Base-by-base conservation (phyloP, 495 filamentous ascomycete species). In the Chaetomium fimeti region DNA sequence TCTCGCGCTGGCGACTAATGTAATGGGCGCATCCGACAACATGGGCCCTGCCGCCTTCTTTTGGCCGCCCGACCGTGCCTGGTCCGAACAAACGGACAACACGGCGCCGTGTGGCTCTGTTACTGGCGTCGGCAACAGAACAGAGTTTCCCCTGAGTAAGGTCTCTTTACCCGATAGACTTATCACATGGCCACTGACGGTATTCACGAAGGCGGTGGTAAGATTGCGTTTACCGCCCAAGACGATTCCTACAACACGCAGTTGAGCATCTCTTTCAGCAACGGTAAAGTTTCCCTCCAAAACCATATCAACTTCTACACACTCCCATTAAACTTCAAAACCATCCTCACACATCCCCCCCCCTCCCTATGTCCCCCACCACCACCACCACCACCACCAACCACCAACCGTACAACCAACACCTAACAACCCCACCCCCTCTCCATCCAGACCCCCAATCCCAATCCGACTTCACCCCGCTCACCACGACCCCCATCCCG, bases 1-100 rank as follows among this genome's bases (percentile, higher is more conserved):
- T 18, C 24, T 55, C 15, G 52, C 62, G 13, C 16, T 43, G 18
- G 67, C 65, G 12, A 36, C 24, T 11, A 20, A 24, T 2, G 61
- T 61, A 20, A 20, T 63, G 43, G 68, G 65, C 13, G 28, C 60
- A 2, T 55, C 45, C n/a, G 60, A 64, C 8, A 57, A 60, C 40
- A 80, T 81, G 77, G 82, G 81, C 20, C 79, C 82, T n/a, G 80
- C 76, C 16, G 76, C 77, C 9, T 82, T 84, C 54, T 61, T 81
- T 62, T 84, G 81, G 81, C 82, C 81, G 2, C 71, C 73, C n/a
- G 81, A 83, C 69, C 74, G 81, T 18, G 57, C 61, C 8, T 84
- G 80, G 80, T 68, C 66, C 40, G 75, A 66, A 29, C 68, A 72
- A 2, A 64, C 72, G 5, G 81, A 83, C 65, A 83, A 81, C 66